Base-by-base conservation (phyloP, 179 eudicot genomes). In the Spinacia oleracea region DNA sequence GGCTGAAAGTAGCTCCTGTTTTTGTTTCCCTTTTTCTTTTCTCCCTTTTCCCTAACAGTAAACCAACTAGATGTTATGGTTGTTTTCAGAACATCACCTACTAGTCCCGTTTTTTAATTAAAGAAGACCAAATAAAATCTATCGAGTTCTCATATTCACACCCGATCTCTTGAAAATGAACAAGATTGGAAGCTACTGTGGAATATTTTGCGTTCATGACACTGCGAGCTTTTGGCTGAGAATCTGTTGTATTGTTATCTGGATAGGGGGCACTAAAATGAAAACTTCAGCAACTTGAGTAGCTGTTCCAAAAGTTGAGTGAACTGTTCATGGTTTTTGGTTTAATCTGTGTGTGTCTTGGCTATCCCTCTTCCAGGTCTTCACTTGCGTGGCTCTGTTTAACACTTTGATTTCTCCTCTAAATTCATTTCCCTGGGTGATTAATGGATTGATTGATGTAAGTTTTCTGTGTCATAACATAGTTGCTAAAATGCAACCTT, bases 401-500 rank as follows among this genome's bases (percentile, higher is more conserved):
- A 96, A 96, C 70, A 93, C 79, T 86, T 88, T 96, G 87, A 96
- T 96, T 82, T 91, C 98, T 78, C 99, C 97, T 9, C 84, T 93
- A 62, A 96, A 96, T 87, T 96, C 99, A 77, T 96, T 96, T 82
- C 99, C 99, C 1, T 96, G 99, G 99, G 99, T 96, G 89, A 93
- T 93, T 53, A 96, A 96, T 76, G 99, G 99, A 78, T 83, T 96
- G 80, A 88, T 96, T 85, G 99, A 96, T 86, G 98, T 96, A 89
- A 93, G 99, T 89, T 84, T 59, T 53, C 73, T 72, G 45, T 32
- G 66, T 46, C 58, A 46, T 25, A 38, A 58, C 58, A 46, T 25
- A 38, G 65, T 66, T 34, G 48, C 59, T 25, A 58, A 38, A 71
- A 55, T 74, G 45, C 50, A 55, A 50, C 20, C 25, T 51, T 23